Base-by-base conservation (phyloP, 805 yeast genomes). In the Schwanniomyces sp. region DNA sequence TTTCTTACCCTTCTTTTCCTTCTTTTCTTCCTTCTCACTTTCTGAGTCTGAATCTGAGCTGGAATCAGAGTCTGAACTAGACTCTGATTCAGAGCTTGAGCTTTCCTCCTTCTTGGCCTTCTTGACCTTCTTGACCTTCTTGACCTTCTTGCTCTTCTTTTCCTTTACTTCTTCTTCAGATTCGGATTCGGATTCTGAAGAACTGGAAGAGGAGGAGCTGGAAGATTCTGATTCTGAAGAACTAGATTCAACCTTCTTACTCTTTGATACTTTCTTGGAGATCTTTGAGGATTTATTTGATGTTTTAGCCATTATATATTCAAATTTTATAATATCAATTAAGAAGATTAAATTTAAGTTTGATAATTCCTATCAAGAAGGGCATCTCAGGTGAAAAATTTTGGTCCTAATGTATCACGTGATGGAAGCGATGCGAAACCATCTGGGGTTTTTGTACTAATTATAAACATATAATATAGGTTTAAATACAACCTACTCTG, bases 291-390 rank as follows among this genome's bases (percentile, higher is more conserved):
- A 45, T 47, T 63, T 64, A 44, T 61, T 57, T 37, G 68, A 55
- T 51, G 74, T 54, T 58, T 72, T 72, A 53, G 73, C 78, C 78
- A 72, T 72, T 57, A 38, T 67, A 14, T 37, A 46, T 38, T 34
- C 24, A 28, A 18, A 30, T 39, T 12, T 29, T 14, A 25, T 14
- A 17, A 16, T 30, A 44, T 36, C 29, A 21, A 32, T 32, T 12
- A 37, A 38, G 34, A 34, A 28, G 34, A 9, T 37, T 21, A 25
- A 30, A 45, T 26, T 41, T 34, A 21, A 34, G 21, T 34, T 40
- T 17, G 17, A 17, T 11, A 38, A 21, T 30, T 25, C 29, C 16
- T 32, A 30, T 28, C 28, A 21, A 21, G 29, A 47, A 40, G 40
- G 40, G 43, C 45, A 47, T 47, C 51, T 43, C 43, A 25, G 25